A percentile compares a stretch with the other conserved stretches of the same genome.
phyloP scores from a whole-genome alignment of 208 protist genomes.

The Leishmania mexicana region DNA sequence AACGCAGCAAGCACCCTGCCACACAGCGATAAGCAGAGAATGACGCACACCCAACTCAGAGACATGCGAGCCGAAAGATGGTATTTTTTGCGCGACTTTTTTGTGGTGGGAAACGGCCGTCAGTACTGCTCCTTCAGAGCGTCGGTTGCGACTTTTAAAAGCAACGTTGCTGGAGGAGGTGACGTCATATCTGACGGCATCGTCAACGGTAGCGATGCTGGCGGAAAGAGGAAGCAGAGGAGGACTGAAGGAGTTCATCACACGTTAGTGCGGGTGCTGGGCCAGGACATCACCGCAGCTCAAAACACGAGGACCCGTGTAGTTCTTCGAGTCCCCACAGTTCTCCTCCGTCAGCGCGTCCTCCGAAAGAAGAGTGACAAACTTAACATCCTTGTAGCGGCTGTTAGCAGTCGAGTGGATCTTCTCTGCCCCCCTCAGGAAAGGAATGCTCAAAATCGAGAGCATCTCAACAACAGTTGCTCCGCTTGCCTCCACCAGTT shows the following conservation, averaged over 20 bases:
- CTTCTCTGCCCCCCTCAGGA: constrained; percentile 67
- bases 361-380: constrained; percentile 70
- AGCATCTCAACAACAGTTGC: constrained; percentile 77
- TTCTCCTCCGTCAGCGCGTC: constrained; percentile 68
- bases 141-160: background rate
- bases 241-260: background rate
- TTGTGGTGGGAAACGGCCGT: background rate
- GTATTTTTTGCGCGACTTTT: background rate
- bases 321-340: constrained; percentile 73
- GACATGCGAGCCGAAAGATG: background rate
- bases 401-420: constrained; percentile 68
- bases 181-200: background rate
- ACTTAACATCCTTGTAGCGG: constrained; percentile 69
- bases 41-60: background rate
- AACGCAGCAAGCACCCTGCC: background rate
- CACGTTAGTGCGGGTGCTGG: background rate
- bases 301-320: constrained; percentile 68
- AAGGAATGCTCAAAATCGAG: constrained; percentile 60
- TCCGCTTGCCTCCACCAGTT: constrained; percentile 81
- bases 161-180: fast-evolving
- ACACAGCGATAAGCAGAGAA: background rate
- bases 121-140: too few species aligned
- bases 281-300: constrained; percentile 52
- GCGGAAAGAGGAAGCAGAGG: background rate
- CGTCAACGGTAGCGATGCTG: background rate